phyloP scores from a whole-genome alignment of 306 rosid genomes.

The Vigna radiata region DNA sequence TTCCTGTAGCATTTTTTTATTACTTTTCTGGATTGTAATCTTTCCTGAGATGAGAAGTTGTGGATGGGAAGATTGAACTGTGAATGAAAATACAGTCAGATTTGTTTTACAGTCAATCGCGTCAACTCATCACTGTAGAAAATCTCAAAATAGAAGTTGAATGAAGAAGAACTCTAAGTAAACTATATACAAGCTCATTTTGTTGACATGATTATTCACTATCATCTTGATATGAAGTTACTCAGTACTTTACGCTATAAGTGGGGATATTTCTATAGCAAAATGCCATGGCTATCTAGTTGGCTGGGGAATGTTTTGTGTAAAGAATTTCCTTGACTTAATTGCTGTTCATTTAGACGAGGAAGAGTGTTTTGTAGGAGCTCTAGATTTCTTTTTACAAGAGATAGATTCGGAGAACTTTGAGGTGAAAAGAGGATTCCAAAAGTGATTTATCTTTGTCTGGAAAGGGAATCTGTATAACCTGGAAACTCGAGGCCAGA shows the following conservation, averaged over 20 bases:
- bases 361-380: neutral
- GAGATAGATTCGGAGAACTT: conserved; percentile 15
- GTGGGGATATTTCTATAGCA: neutral
- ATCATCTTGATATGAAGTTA: neutral
- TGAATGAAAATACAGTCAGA: neutral
- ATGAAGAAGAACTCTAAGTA: neutral
- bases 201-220: neutral
- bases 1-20: neutral
- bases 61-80: neutral
- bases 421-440: conserved; percentile 1
- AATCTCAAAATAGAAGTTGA: conserved; percentile 7
- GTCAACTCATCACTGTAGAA: neutral
- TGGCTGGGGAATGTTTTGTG: neutral
- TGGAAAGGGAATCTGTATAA: conserved; percentile 21
- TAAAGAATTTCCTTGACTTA: neutral
- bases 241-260: neutral
- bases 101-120: neutral
- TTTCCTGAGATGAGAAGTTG: neutral
- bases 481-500: neutral
- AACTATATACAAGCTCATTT: neutral
- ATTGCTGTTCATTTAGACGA: neutral
- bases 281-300: neutral
- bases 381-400: neutral
- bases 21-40: neutral
- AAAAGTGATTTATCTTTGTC: neutral